Conservation (phyloP, 805 yeast species). For the Kuraishia piskuri region DNA sequence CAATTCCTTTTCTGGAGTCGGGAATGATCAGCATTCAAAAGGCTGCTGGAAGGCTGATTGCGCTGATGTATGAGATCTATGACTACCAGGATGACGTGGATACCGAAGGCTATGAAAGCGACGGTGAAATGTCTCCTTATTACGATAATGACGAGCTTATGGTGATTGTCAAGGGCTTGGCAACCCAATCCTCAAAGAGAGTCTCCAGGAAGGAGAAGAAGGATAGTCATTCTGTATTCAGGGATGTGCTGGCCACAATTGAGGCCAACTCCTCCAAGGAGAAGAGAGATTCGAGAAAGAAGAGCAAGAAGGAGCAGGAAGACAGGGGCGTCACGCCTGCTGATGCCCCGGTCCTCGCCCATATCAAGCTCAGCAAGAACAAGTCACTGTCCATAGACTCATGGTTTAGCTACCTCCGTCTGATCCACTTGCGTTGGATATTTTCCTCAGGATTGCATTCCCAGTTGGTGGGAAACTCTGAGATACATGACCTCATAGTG, state of each 20-base stretch:
- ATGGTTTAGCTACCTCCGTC: slow-evolving; percentile 41
- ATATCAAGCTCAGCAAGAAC: slow-evolving; percentile 26
- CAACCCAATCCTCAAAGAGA: slow-evolving; percentile 45
- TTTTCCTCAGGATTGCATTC: slow-evolving; percentile 43
- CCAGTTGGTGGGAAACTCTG: slow-evolving; percentile 32
- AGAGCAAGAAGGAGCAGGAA: slow-evolving; percentile 16
- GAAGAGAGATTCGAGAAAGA: slow-evolving; percentile 7
- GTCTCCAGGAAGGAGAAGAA: slow-evolving; percentile 56
- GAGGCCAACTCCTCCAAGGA: slow-evolving; percentile 26
- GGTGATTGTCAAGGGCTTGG: slow-evolving; percentile 30
- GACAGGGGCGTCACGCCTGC: neutral
- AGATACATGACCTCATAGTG: slow-evolving; percentile 18
- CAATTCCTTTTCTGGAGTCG: slow-evolving; percentile 33
- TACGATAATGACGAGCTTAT: slow-evolving; percentile 41
- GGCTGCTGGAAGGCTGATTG: slow-evolving; percentile 49
- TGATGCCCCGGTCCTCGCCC: slow-evolving; percentile 1
- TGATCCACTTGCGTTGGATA: slow-evolving; percentile 40
- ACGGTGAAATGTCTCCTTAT: slow-evolving; percentile 41
- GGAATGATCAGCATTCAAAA: slow-evolving; percentile 32
- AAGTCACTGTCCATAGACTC: slow-evolving; percentile 37
- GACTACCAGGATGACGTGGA: slow-evolving; percentile 32
- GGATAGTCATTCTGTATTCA: slow-evolving; percentile 48
- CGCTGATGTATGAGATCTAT: slow-evolving; percentile 45
- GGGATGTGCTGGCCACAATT: slow-evolving; percentile 46
- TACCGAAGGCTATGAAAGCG: slow-evolving; percentile 29